Conservation (phyloP, 768 basidiomycete species). For the Phanerochaete sordida region DNA sequence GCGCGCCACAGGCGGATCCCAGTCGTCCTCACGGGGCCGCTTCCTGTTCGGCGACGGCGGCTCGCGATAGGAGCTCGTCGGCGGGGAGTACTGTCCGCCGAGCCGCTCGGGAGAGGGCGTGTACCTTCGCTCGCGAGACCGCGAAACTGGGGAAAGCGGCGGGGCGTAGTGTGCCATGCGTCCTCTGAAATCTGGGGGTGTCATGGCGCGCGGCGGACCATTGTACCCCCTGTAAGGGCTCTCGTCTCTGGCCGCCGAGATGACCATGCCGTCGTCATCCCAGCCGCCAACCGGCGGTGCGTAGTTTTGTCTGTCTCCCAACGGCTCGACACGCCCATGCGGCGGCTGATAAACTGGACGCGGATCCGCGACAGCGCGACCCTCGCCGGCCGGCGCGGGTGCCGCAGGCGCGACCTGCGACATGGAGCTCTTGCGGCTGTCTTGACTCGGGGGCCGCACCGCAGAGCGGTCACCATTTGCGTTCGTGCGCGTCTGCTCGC, state of each 20-base stretch:
- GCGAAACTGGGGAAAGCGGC: neutral
- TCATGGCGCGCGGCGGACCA: neutral
- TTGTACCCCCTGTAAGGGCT: neutral
- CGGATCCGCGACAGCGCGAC: neutral
- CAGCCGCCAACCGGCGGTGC: neutral
- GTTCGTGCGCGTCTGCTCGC: neutral
- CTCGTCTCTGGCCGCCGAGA: neutral
- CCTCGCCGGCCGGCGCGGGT: neutral
- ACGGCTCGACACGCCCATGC: neutral
- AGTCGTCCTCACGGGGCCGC: neutral
- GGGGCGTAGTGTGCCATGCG: neutral
- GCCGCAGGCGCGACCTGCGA: neutral
- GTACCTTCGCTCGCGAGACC: neutral
- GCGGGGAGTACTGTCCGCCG: neutral
- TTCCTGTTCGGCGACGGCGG: conserved; percentile 1
- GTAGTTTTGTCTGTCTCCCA: neutral
- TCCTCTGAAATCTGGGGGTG: neutral
- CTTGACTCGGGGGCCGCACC: neutral
- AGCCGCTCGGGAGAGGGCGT: neutral
- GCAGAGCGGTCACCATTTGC: neutral
- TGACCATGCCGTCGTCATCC: neutral
- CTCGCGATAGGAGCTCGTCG: neutral
- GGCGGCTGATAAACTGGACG: neutral
- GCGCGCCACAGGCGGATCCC: neutral
- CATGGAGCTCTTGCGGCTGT: neutral